phyloP scores from a whole-genome alignment of 352 stramenopile species.

The Thraustochytrium sp. region DNA sequence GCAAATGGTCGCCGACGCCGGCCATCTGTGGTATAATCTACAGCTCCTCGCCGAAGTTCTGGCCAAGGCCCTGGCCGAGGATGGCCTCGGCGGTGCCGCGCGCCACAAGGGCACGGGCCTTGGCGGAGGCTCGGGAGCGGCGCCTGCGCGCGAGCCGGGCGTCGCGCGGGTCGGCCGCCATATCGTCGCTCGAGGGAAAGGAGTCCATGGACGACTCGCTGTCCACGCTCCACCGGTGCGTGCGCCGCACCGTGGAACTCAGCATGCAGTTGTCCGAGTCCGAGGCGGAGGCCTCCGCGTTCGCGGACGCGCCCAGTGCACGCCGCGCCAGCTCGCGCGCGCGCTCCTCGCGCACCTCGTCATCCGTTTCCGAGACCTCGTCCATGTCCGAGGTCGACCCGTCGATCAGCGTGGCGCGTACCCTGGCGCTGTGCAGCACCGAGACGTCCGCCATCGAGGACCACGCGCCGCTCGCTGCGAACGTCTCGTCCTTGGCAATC shows the following conservation, averaged over 20 bases:
- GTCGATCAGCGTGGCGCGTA: not conserved
- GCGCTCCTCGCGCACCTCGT: not conserved
- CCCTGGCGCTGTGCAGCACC: not conserved
- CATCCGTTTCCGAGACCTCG: not conserved
- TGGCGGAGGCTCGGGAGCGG: not conserved
- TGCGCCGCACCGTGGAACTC: not conserved
- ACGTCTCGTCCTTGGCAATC: not conserved
- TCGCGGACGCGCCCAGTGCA: too few species aligned
- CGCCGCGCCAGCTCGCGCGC: too few species aligned
- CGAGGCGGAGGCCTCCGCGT: too few species aligned
- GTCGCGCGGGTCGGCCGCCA: not conserved
- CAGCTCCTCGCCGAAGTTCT: not conserved
- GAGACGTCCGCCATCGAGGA: not conserved
- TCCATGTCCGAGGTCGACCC: not conserved
- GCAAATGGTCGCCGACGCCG: too few species aligned
- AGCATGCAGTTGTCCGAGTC: not conserved
- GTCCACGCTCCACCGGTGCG: not conserved
- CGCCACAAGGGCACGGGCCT: not conserved
- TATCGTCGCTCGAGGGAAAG: not conserved
- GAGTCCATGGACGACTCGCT: slow-evolving; percentile 9
- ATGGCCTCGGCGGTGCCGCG: not conserved
- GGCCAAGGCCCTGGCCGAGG: not conserved
- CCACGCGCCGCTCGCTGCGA: not conserved
- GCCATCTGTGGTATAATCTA: too few species aligned
- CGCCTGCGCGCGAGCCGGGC: not conserved